Percentiles rank a stretch among this genome's conserved stretches.
phyloP scores from a whole-genome alignment of 805 yeast genomes.

The Saccharomycopsis javanensis region DNA sequence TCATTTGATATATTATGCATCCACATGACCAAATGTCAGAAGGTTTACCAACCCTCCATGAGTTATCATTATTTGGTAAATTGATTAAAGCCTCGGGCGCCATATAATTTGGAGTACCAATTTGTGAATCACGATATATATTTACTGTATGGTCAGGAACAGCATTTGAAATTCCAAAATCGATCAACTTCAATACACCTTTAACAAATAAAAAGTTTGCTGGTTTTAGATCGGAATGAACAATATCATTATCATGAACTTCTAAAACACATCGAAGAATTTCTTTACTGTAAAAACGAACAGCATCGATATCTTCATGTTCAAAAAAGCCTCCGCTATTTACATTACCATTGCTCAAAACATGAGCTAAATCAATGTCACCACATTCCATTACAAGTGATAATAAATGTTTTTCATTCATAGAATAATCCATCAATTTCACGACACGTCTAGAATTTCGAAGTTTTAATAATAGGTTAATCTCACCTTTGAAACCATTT shows the following conservation, averaged over 20 bases:
- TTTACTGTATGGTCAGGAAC: conserved; percentile 89
- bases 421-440: conserved; percentile 61
- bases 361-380: conserved; percentile 79
- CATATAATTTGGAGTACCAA: conserved; percentile 96
- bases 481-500: conserved; percentile 82
- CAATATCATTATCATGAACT: conserved; percentile 81
- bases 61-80: conserved; percentile 24
- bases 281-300: conserved; percentile 70
- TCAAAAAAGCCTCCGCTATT: conserved; percentile 23
- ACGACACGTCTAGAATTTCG: conserved; percentile 65
- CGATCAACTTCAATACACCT: conserved; percentile 81
- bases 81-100: conserved; percentile 85
- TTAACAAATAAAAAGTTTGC: conserved; percentile 70
- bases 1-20: conserved; percentile 90
- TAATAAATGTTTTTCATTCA: conserved; percentile 47
- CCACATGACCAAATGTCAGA: conserved; percentile 99
- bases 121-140: conserved; percentile 79
- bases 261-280: conserved; percentile 73
- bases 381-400: conserved; percentile 91
- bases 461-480: conserved; percentile 57
- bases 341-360: conserved; percentile 47
- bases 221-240: conserved; percentile 70
- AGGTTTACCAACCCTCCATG: conserved; percentile 82
- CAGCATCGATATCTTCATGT: conserved; percentile 57
- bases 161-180: conserved; percentile 92